Percentiles rank a stretch among this genome's conserved stretches.
Evolutionary conservation across 2,329 filamentous ascomycete species (phyloP).

Genomic region (Didymella lethalis): DNA sequence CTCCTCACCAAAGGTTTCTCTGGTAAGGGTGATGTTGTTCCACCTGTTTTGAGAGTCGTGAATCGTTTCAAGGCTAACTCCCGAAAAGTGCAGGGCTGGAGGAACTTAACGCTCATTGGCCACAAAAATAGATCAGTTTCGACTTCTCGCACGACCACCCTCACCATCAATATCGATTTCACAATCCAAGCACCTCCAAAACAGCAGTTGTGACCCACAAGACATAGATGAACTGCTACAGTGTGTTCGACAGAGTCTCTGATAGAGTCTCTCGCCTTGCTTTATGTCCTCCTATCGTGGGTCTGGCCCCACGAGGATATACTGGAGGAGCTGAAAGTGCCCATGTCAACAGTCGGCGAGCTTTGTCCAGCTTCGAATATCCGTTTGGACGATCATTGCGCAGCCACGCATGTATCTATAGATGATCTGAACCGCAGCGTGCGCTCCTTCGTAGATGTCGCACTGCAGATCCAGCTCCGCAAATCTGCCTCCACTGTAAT

Average conservation of each 20-base stretch:
- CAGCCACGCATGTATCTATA: background rate
- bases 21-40: slow-evolving; percentile 12
- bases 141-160: slow-evolving; percentile 19
- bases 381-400: background rate
- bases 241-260: background rate
- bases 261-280: background rate
- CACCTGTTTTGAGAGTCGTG: slow-evolving; percentile 11
- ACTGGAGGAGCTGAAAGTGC: background rate
- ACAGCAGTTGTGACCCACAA: slow-evolving; percentile 2
- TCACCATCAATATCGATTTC: slow-evolving; percentile 27
- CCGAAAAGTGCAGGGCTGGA: slow-evolving; percentile 8
- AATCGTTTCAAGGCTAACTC: slow-evolving; percentile 22
- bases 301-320: background rate
- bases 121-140: slow-evolving; percentile 33
- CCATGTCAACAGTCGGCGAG: background rate
- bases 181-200: slow-evolving; percentile 17
- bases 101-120: slow-evolving; percentile 20
- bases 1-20: slow-evolving; percentile 29
- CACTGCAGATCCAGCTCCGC: slow-evolving; percentile 1
- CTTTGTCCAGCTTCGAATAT: background rate
- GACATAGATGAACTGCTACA: background rate
- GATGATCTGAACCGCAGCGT: background rate
- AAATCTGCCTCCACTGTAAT: background rate
- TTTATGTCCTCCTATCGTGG: background rate
- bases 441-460: background rate